phyloP scores from a whole-genome alignment of 495 filamentous ascomycete species.

The Podospora pseudocomata region DNA sequence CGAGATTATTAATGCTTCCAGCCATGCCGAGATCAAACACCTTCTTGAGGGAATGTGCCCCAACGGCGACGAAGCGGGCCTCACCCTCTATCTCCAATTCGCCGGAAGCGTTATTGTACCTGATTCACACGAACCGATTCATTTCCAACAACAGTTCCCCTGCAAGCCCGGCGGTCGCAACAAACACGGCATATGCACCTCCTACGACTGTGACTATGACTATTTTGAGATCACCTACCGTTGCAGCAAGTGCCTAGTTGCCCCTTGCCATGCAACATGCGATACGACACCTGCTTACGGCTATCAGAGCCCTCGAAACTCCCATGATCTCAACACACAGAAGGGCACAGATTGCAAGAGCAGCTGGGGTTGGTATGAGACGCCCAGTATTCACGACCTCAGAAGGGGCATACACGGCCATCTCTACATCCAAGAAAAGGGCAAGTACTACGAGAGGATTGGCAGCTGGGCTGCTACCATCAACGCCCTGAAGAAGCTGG shows the following conservation, averaged over 20 bases:
- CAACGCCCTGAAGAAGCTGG: neutral
- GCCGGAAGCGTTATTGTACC: neutral
- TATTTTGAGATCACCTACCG: conserved; percentile 3
- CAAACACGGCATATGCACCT: neutral
- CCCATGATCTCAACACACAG: conserved; percentile 3
- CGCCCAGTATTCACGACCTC: neutral
- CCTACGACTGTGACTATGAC: neutral
- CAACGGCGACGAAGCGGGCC: conserved; percentile 6
- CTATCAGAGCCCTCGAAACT: neutral
- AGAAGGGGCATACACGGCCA: neutral
- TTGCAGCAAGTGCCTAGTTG: conserved; percentile 2
- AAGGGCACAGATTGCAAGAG: neutral
- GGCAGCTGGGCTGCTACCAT: neutral
- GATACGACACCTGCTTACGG: neutral
- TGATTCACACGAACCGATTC: neutral
- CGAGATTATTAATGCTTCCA: neutral
- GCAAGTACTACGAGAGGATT: neutral
- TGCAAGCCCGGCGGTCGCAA: conserved; percentile 3
- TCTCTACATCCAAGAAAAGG: neutral
- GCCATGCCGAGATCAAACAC: neutral
- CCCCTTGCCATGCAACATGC: neutral
- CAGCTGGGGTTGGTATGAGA: conserved; percentile 8
- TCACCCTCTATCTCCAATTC: neutral
- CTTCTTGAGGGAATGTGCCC: conserved; percentile 4
- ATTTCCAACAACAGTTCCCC: conserved; percentile 6